A percentile compares a stretch with the other conserved stretches of the same genome.
phyloP scores from a whole-genome alignment of 1,284 basidiomycete genomes.

The Austroboletus olivaceoglutinosus region DNA sequence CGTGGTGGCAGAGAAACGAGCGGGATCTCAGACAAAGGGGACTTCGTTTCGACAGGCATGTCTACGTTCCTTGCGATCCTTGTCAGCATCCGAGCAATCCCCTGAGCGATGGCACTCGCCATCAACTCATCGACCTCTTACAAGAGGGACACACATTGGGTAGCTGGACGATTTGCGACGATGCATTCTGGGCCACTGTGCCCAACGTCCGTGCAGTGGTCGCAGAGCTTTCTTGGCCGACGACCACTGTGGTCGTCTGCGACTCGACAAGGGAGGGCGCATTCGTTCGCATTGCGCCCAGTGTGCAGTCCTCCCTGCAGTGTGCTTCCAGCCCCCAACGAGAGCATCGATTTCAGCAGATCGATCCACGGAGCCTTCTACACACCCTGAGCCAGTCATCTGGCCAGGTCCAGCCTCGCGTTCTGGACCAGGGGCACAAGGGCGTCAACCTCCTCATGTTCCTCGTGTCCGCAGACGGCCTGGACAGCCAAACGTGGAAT shows the following conservation, averaged over 20 bases:
- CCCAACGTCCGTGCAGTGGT: slow-evolving; percentile 21
- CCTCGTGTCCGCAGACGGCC: slow-evolving; percentile 10
- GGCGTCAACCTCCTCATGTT: slow-evolving; percentile 15
- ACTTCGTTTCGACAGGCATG: slow-evolving; percentile 21
- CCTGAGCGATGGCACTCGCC: neutral
- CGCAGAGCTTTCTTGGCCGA: slow-evolving; percentile 23
- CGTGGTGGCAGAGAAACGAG: slow-evolving; percentile 22
- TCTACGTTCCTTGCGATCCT: slow-evolving; percentile 17
- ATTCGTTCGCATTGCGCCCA: slow-evolving; percentile 10
- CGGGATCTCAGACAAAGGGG: slow-evolving; percentile 11
- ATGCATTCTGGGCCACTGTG: slow-evolving; percentile 15
- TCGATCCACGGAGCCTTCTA: slow-evolving; percentile 13
- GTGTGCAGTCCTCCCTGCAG: slow-evolving; percentile 12
- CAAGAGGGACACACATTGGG: slow-evolving; percentile 12
- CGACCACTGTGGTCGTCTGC: slow-evolving; percentile 21
- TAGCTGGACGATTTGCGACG: slow-evolving; percentile 14
- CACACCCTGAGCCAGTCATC: slow-evolving; percentile 1
- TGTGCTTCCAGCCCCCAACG: neutral
- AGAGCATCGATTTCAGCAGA: slow-evolving; percentile 20
- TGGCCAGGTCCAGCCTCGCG: neutral
- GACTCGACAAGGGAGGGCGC: slow-evolving; percentile 11
- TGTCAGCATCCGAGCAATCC: neutral
- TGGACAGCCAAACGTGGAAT: slow-evolving; percentile 11
- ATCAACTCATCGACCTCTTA: slow-evolving; percentile 9
- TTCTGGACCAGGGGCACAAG: slow-evolving; percentile 2